These are phyloP conservation scores for Leptodontidium sp. DNA, from an alignment of 2,329 filamentous ascomycete genomes.

Conservation along the genomic window DNA sequence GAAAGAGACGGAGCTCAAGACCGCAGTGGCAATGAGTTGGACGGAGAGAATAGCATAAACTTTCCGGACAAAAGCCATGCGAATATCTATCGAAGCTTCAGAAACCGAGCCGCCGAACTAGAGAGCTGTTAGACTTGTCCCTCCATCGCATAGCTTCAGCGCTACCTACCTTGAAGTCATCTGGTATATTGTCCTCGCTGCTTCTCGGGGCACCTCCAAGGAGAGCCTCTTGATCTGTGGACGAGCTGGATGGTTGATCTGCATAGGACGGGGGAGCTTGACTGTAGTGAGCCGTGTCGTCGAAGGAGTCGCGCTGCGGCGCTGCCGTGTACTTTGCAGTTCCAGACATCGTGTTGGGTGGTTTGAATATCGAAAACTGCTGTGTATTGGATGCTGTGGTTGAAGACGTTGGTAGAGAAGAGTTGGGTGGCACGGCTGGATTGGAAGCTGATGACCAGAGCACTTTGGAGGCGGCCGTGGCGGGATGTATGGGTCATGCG, in stretches of 20 bases:
- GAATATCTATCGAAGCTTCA: constrained; percentile 93
- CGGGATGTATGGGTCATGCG: not conserved
- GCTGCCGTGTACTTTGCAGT: constrained; percentile 85
- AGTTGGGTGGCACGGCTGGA: not conserved
- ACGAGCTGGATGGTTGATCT: constrained; percentile 60
- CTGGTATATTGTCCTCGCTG: constrained; percentile 90
- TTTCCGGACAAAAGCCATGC: constrained; percentile 96
- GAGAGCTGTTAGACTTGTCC: constrained; percentile 26
- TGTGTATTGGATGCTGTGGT: not conserved
- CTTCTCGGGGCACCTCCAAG: constrained; percentile 72
- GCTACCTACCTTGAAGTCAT: constrained; percentile 86
- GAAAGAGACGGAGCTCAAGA: constrained; percentile 85
- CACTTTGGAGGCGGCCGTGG: not conserved
- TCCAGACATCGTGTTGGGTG: constrained; percentile 65
- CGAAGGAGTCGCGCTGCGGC: constrained; percentile 86
- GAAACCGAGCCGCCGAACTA: constrained; percentile 92
- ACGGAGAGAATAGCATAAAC: constrained; percentile 98
- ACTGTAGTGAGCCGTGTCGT: constrained; percentile 69
- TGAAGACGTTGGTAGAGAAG: constrained; percentile 3
- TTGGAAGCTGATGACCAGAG: constrained; percentile 1
- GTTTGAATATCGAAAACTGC: not conserved
- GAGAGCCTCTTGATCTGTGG: constrained; percentile 60
- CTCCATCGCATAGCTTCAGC: constrained; percentile 5
- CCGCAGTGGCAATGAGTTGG: constrained; percentile 85
- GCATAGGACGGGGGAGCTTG: constrained; percentile 87